Evolutionary conservation across 83 land plant species (phyloP), one percentile per base, ranked within the genome.

Genomic region (Isoetes engelmannii): DNA sequence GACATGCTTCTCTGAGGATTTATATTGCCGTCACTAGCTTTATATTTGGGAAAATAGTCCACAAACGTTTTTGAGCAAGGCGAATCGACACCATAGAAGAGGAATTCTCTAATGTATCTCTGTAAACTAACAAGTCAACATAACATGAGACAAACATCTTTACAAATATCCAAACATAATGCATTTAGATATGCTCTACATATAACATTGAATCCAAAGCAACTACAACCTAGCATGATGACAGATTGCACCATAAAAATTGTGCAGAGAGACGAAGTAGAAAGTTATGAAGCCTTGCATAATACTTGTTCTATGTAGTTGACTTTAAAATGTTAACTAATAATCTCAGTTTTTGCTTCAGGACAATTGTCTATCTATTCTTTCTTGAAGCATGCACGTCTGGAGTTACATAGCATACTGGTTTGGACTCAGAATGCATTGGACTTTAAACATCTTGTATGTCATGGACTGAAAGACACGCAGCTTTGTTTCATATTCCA

Each of bases 11-110:
- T 76, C 13, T 60, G 59, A 41, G 67, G 68, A 4, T 21, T 13
- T 28, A 78, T 68, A 15, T 71, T 54, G 37, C 81, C 81, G 45
- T 72, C 77, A 21, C 60, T 61, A 61, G 72, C 50, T 18, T 63
- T 73, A 44, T 78, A 78, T 59, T 78, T 72, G 5, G 81, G 81
- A 64, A 78, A 78, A 44, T 78, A 78, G 44, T 78, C 81, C 54
- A 73, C 45, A 54, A 78, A 78, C 28, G 20, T 45, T 44, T 73
- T 75, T 17, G 61, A 56, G 47, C 81, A 76, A 7, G 73, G 47
- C 4, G 55, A 68, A 4, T 41, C 48, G 0, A 73, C 63, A 28
- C 81, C 81, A 73, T 63, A 73, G 48, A 78, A 78, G 46, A 78
- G 17, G 48, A 78, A 78, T 15, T 78, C 81, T 3, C n/a, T 8